These are phyloP conservation scores for Biscutella laevigata DNA, from an alignment of 441 rosid genomes.

Conservation along the genomic window DNA sequence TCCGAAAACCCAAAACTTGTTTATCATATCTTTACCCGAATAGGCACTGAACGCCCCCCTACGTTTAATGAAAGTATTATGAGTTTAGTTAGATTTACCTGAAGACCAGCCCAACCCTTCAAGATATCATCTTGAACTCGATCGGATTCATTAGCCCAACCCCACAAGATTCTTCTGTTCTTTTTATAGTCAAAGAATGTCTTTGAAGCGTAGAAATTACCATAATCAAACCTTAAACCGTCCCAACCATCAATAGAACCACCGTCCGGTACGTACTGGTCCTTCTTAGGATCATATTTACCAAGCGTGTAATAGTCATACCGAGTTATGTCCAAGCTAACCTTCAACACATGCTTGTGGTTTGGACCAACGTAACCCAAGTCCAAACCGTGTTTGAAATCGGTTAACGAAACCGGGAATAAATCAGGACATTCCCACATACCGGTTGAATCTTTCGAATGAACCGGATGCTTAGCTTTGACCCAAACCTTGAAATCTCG, in stretches of 20 bases:
- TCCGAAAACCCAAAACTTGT: too few relatives aligned
- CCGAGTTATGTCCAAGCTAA: constrained; percentile 64
- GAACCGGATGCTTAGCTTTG: constrained; percentile 57
- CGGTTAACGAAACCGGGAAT: constrained; percentile 41
- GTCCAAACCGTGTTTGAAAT: constrained; percentile 41
- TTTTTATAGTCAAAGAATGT: constrained; percentile 57
- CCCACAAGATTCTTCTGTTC: constrained; percentile 63
- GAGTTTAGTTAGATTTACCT: too few relatives aligned
- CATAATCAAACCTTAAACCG: constrained; percentile 73
- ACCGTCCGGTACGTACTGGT: constrained; percentile 47
- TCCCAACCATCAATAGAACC: constrained; percentile 54
- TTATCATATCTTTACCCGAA: too few relatives aligned
- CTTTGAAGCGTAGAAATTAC: constrained; percentile 82
- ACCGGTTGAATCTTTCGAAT: constrained; percentile 38
- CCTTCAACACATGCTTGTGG: constrained; percentile 53
- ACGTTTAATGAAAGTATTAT: too few relatives aligned
- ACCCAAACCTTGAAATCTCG: constrained; percentile 56
- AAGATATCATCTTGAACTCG: constrained; percentile 21
- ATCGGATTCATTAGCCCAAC: constrained; percentile 92
- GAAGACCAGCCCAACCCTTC: constrained; percentile 88
- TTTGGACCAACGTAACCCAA: constrained; percentile 28
- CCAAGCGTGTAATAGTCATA: constrained; percentile 76
- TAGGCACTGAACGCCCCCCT: too few relatives aligned
- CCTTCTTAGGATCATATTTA: constrained; percentile 30
- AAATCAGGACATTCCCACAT: constrained; percentile 92